Percentiles rank a stretch among this genome's conserved stretches.
phyloP scores from a whole-genome alignment of 306 rosid genomes.

The Castanea sativa region DNA sequence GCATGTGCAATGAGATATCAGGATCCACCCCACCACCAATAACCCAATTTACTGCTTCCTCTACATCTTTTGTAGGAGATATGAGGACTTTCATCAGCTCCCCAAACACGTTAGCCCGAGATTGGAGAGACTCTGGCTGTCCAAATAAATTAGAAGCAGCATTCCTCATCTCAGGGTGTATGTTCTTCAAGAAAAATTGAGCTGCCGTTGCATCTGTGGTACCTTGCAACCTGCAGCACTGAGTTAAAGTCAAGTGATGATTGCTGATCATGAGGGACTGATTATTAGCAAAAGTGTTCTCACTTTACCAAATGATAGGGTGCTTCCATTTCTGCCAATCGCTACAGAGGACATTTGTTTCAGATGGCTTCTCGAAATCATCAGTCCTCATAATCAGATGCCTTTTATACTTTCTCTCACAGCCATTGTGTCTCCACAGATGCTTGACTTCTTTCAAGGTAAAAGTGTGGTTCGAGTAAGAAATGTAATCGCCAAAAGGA shows the following conservation, averaged over 20 bases:
- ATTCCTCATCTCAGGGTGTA: conserved; percentile 75
- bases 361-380: conserved; percentile 84
- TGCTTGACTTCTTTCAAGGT: conserved; percentile 89
- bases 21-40: conserved; percentile 67
- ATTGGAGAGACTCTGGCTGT: conserved; percentile 50
- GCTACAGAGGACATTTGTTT: conserved; percentile 85
- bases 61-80: conserved; percentile 74
- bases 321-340: conserved; percentile 92
- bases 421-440: conserved; percentile 82
- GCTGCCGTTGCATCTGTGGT: conserved; percentile 80
- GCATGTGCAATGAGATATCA: conserved; percentile 89
- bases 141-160: conserved; percentile 84
- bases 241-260: conserved; percentile 31
- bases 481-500: conserved; percentile 85
- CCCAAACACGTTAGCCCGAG: conserved; percentile 87
- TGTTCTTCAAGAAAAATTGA: conserved; percentile 90
- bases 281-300: conserved; percentile 9
- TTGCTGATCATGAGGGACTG: conserved; percentile 14
- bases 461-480: conserved; percentile 73
- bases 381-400: conserved; percentile 80
- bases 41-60: conserved; percentile 83
- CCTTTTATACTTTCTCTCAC: conserved; percentile 63
- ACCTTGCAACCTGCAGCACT: conserved; percentile 86
- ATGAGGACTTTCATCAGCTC: conserved; percentile 90
- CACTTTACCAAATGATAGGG: conserved; percentile 83